Evolutionary conservation across 768 basidiomycete species (phyloP).

Genomic region (Postia placenta): DNA sequence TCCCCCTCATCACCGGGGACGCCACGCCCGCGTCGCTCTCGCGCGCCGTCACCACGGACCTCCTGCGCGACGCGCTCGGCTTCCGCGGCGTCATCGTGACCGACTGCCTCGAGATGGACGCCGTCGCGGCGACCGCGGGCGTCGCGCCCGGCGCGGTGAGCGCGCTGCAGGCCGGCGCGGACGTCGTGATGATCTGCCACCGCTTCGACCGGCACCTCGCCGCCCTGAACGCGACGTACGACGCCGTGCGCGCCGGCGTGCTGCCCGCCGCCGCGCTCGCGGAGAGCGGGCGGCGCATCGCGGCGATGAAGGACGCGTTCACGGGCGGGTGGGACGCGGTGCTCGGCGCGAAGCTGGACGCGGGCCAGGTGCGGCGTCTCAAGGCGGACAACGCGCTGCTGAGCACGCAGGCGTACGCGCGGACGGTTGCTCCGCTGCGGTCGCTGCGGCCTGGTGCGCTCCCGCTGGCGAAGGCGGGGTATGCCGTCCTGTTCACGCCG

Average conservation of each 20-base stretch:
- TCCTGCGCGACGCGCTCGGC: conserved; percentile 45
- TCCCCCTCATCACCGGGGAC: conserved; percentile 49
- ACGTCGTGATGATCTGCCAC: conserved; percentile 74
- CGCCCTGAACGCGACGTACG: conserved; percentile 46
- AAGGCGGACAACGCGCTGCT: conserved; percentile 35
- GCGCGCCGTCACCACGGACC: conserved; percentile 39
- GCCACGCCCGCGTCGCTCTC: conserved; percentile 59
- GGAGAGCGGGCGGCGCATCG: conserved; percentile 41
- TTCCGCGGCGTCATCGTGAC: conserved; percentile 62
- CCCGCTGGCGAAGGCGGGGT: conserved; percentile 23
- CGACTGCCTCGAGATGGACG: conserved; percentile 75
- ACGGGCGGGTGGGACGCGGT: conserved; percentile 41
- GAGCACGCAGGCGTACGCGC: conserved; percentile 41
- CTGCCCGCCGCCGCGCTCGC: conserved; percentile 33
- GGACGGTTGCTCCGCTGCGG: conserved; percentile 42
- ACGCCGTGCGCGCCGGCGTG: conserved; percentile 40
- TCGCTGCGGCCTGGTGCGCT: conserved; percentile 29
- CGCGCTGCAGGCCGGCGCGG: conserved; percentile 57
- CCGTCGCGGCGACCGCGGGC: conserved; percentile 47
- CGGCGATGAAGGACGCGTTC: conserved; percentile 44
- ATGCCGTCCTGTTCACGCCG: conserved; percentile 46
- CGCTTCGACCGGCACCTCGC: conserved; percentile 46
- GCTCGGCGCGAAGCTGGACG: too few species aligned
- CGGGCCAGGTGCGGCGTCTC: conserved; percentile 7
- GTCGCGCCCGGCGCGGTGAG: conserved; percentile 48